A percentile compares a stretch with the other conserved stretches of the same genome.
Evolutionary conservation across 116 monocot genomes (phyloP).

Genomic region (Zostera marina): DNA sequence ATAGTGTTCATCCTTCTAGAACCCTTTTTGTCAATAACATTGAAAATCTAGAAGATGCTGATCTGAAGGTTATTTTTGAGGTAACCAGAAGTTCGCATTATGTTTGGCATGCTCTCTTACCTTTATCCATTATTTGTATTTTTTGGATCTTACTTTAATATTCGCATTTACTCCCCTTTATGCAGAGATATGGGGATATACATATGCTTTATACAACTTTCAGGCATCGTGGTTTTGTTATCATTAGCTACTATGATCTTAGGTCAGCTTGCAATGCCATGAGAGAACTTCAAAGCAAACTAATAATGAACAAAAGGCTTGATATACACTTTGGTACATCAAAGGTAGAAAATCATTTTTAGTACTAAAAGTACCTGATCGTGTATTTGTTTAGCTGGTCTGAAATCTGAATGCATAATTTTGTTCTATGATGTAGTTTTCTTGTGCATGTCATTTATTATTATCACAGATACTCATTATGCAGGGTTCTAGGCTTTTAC

Average conservation of each 20-base stretch:
- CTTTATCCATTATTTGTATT: not conserved
- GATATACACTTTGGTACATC: slow-evolving; percentile 62
- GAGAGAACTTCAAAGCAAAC: slow-evolving; percentile 52
- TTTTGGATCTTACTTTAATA: slow-evolving; percentile 10
- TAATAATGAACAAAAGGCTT: slow-evolving; percentile 38
- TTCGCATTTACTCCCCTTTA: not conserved
- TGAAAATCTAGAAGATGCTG: slow-evolving; percentile 50
- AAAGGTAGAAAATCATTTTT: slow-evolving; percentile 78
- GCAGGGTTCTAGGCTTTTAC: too few species aligned
- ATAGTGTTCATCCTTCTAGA: slow-evolving; percentile 50
- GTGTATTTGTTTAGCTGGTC: too few species aligned
- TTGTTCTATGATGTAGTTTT: too few species aligned
- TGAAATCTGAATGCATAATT: too few species aligned
- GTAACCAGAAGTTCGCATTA: slow-evolving; percentile 9
- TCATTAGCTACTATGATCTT: slow-evolving; percentile 85
- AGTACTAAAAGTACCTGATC: slow-evolving; percentile 5
- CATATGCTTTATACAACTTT: slow-evolving; percentile 42
- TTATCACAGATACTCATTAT: too few species aligned
- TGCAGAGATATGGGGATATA: slow-evolving; percentile 75
- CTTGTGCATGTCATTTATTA: too few species aligned
- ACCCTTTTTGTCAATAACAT: slow-evolving; percentile 62
- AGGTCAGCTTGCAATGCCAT: slow-evolving; percentile 68
- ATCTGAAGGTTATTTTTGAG: slow-evolving; percentile 55
- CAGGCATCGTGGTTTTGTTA: slow-evolving; percentile 69
- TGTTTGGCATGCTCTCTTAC: not conserved